Evolutionary conservation across 768 basidiomycete species (phyloP).

Genomic region (Cubamyces lactineus): DNA sequence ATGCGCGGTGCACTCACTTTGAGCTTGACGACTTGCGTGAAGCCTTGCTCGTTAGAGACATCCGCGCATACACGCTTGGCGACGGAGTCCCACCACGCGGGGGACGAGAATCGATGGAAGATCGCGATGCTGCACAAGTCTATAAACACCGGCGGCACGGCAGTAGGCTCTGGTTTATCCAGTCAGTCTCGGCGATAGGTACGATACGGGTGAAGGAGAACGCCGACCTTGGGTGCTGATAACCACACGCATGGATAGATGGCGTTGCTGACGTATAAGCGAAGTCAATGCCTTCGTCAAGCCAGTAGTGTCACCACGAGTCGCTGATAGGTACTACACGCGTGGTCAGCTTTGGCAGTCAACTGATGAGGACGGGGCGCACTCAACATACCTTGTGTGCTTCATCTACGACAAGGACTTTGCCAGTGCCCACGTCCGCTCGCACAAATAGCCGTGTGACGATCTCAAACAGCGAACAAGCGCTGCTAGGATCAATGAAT

Average conservation of each 20-base stretch:
- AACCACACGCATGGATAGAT: conserved; percentile 71
- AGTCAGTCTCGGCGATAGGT: background rate
- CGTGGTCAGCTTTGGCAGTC: background rate
- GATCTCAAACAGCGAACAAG: conserved; percentile 74
- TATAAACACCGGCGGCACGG: conserved; percentile 66
- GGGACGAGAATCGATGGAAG: conserved; percentile 77
- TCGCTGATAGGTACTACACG: conserved; percentile 60
- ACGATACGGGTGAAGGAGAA: background rate
- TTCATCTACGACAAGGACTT: conserved; percentile 73
- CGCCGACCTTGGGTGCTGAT: conserved; percentile 71
- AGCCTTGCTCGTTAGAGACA: conserved; percentile 59
- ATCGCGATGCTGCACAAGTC: conserved; percentile 68
- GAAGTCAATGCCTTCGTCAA: conserved; percentile 61
- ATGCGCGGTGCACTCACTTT: conserved; percentile 46
- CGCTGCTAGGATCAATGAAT: conserved; percentile 67
- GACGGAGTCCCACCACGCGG: conserved; percentile 75
- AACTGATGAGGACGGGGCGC: background rate
- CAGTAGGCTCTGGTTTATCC: conserved; percentile 61
- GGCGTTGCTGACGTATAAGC: conserved; percentile 69
- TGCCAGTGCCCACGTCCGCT: conserved; percentile 61
- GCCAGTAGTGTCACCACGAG: conserved; percentile 48
- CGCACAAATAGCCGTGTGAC: conserved; percentile 66
- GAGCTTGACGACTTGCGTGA: conserved; percentile 66
- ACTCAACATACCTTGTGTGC: conserved; percentile 64
- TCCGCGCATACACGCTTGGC: conserved; percentile 69